Evolutionary conservation across 1,284 basidiomycete species (phyloP).

Genomic region (Fomitiporia mediterranea): DNA sequence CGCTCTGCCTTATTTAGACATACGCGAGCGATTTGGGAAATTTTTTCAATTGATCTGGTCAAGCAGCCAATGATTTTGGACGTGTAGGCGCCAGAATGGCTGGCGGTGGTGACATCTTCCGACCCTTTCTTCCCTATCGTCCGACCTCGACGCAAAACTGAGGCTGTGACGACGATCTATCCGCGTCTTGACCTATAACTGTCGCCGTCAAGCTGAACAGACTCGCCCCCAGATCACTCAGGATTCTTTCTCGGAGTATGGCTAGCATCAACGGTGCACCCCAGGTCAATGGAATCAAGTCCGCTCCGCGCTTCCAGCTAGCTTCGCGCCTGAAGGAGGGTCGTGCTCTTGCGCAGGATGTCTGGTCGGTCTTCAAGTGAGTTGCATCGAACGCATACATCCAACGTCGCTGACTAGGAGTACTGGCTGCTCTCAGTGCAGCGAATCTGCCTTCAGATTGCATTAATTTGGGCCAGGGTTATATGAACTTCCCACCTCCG

Average conservation of each 20-base stretch:
- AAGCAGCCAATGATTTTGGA: neutral
- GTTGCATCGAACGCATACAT: slow-evolving; percentile 26
- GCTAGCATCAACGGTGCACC: slow-evolving; percentile 10
- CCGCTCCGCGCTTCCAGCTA: slow-evolving; percentile 44
- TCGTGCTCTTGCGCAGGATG: slow-evolving; percentile 74
- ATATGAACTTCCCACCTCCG: slow-evolving; percentile 91
- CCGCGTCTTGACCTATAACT: slow-evolving; percentile 3
- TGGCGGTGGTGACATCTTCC: neutral
- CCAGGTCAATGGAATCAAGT: slow-evolving; percentile 13
- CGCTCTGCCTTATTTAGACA: neutral
- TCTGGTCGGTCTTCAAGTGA: slow-evolving; percentile 92
- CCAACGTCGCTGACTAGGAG: slow-evolving; percentile 12
- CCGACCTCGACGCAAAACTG: too few species aligned
- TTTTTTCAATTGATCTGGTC: neutral
- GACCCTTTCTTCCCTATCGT: neutral
- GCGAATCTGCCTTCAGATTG: slow-evolving; percentile 82
- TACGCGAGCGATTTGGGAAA: neutral
- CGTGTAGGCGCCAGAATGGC: neutral
- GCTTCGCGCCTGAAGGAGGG: slow-evolving; percentile 69
- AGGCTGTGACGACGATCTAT: neutral
- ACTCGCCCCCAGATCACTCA: slow-evolving; percentile 8
- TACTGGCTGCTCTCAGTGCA: slow-evolving; percentile 45
- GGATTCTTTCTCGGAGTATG: slow-evolving; percentile 8
- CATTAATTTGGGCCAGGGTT: slow-evolving; percentile 91
- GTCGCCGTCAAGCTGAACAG: slow-evolving; percentile 12